Evolutionary conservation across 2,329 filamentous ascomycete species (phyloP).

Genomic region (Pyrenophora tritici-repentis): DNA sequence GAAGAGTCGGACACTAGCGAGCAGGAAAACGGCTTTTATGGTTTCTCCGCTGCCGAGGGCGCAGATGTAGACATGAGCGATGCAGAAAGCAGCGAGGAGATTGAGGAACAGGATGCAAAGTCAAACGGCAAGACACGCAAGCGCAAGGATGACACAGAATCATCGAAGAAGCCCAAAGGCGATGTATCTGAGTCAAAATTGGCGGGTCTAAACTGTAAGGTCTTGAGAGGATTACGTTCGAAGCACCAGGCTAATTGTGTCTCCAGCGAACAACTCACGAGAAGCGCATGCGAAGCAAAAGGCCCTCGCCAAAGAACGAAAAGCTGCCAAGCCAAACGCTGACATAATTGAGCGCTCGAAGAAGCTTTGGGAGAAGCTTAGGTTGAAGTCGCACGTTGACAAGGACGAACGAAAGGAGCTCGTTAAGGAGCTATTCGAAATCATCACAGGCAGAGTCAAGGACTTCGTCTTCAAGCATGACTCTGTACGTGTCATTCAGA

Average conservation of each 20-base stretch:
- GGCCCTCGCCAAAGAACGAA: slow-evolving; percentile 83
- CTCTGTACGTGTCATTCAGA: slow-evolving; percentile 94
- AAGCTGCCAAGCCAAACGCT: slow-evolving; percentile 88
- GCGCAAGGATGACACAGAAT: slow-evolving; percentile 31
- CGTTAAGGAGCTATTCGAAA: slow-evolving; percentile 85
- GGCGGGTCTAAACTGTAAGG: slow-evolving; percentile 37
- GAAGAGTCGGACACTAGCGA: slow-evolving; percentile 46
- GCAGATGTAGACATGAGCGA: slow-evolving; percentile 32
- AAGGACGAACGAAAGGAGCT: slow-evolving; percentile 84
- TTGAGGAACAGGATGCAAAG: slow-evolving; percentile 16
- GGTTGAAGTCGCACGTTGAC: slow-evolving; percentile 90
- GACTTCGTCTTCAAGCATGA: slow-evolving; percentile 99
- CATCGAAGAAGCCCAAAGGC: slow-evolving; percentile 25
- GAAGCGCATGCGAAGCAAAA: slow-evolving; percentile 96
- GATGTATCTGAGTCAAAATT: slow-evolving; percentile 29
- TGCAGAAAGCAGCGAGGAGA: slow-evolving; percentile 23
- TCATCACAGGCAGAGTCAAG: slow-evolving; percentile 87
- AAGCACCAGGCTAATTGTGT: slow-evolving; percentile 16
- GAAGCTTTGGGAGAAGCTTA: slow-evolving; percentile 94
- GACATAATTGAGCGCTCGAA: slow-evolving; percentile 88
- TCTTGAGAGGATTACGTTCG: neutral
- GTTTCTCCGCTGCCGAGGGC: slow-evolving; percentile 39
- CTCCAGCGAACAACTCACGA: slow-evolving; percentile 69
- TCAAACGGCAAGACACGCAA: slow-evolving; percentile 27
- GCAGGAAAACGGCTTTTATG: slow-evolving; percentile 43